Evolutionary conservation across 2,329 filamentous ascomycete species (phyloP), one percentile per base, ranked within the genome.

Genomic region (Clarireedia paspali): DNA sequence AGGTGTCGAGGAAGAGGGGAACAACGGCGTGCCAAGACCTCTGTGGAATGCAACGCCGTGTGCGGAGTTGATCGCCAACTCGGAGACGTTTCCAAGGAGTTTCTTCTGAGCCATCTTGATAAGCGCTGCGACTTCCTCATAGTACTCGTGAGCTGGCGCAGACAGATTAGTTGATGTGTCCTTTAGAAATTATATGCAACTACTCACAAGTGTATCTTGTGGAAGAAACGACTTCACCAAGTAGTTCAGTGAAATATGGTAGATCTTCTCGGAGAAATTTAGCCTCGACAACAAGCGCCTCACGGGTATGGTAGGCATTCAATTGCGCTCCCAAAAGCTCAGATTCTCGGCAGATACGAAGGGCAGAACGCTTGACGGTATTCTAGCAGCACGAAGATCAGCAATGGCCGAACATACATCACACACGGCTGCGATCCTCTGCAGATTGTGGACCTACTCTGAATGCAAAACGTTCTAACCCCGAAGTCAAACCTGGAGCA

Each of bases 221-320:
- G 75, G 89, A 78, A 60, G 87, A 85, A 68, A 94, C 80, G 67
- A 96, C 88, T 79, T 99, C 95, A 70, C 87, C 90, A 66, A 99
- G 82, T 63, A 99, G 81, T 79, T 99, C 94, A 69, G 91, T 84
- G 74, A 96, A 99, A 83, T 97, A 99, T 65, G 94, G 94, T 64
- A 99, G 84, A 72, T 99, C 91, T 72, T 94, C 85, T 71, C 90
- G 85, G 64, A 99, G 84, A 81, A 99, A 99, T 78, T 88, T 95
- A 72, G 94, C 89, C 74, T 92, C 86, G 69, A 99, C 77, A 59
- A 99, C 84, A 62, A 99, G 77, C 71, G 91, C 91, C 80, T 99
- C 94, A 70, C 92, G 88, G 67, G 90, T 91, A 77, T 96, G 91
- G 74, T 88, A 89, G 63, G 92, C 80, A 66, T 78, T 81, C 76